A percentile compares a stretch with the other conserved stretches of the same genome.
Conservation (phyloP, 768 basidiomycete genomes). For the Rhodosporidiobolus odoratus region DNA sequence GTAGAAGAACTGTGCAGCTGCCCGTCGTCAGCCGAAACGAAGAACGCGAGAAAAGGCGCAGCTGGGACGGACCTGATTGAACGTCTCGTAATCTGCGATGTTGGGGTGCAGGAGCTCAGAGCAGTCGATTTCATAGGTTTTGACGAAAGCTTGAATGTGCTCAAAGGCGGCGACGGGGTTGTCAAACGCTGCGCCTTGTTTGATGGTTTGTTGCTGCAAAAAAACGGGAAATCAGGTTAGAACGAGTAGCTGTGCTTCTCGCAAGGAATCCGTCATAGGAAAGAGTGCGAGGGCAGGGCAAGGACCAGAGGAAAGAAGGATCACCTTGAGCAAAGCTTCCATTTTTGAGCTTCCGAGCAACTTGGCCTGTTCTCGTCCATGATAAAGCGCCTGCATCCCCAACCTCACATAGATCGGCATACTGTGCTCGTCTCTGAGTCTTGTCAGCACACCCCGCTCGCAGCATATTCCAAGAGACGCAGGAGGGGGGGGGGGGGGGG, state of each 20-base stretch:
- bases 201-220: slow-evolving; percentile 10
- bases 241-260: background rate
- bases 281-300: background rate
- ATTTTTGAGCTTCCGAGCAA: slow-evolving; percentile 1
- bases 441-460: no score
- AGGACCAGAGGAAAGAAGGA: background rate
- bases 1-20: background rate
- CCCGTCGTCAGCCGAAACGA: no score
- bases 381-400: slow-evolving; percentile 36
- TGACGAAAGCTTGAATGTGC: slow-evolving; percentile 47
- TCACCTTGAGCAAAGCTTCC: slow-evolving; percentile 22
- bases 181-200: slow-evolving; percentile 31
- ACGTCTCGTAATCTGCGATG: slow-evolving; percentile 57
- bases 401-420: slow-evolving; percentile 38
- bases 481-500: background rate
- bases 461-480: background rate
- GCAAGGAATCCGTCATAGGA: background rate
- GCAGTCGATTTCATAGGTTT: slow-evolving; percentile 51
- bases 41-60: slow-evolving; percentile 61
- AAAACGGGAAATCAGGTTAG: background rate
- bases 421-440: background rate
- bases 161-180: slow-evolving; percentile 39
- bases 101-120: slow-evolving; percentile 64
- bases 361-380: slow-evolving; percentile 21
- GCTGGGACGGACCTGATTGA: slow-evolving; percentile 82